Evolutionary conservation across 805 yeast species (phyloP), one percentile per base, ranked within the genome.

Genomic region (Saccharomycopsis sp.): DNA sequence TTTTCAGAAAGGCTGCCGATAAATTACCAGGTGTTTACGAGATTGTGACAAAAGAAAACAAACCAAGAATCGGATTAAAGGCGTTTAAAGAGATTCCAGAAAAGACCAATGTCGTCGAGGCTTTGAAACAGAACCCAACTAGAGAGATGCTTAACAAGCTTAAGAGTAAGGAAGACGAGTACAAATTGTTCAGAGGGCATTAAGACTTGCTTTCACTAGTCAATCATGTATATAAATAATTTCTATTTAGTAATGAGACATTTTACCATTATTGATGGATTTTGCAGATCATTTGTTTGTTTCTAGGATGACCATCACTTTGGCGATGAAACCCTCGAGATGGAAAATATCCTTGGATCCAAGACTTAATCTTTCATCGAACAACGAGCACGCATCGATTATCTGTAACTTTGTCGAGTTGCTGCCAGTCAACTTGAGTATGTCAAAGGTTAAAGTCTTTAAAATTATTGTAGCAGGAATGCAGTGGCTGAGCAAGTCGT

Each of bases 1-100:
- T 96, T 0, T 80, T 78, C 48, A 81, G 96, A 70, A 87, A 90
- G 70, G 97, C 97, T 2, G 86, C 92, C 50, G 90, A 84, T 62
- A 92, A 92, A 69, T 79, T 94, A 58, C 99, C 99, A 0, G 98
- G 98, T 15, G 79, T 83, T 53, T 91, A 85, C 73, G 98, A 92
- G 73, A 86, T 92, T 67, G 82, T 92, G 50, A 82, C 82, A 57
- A 77, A 72, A 63, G 79, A 79, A 23, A 77, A 87, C 46, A 73
- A 80, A 59, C 82, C 91, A 37, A 84, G 95, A 74, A 85, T 85
- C 14, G 89, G 97, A 21, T 74, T 88, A 59, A 78, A 80, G 51
- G 68, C 77, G 34, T 82, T 84, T 55, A 79, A 77, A 48, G 75
- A 24, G 21, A 47, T 23, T 14, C 50, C 56, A 20, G 44, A 29